Conservation (phyloP, 306 rosid genomes). For the Hippophae tibetana region DNA sequence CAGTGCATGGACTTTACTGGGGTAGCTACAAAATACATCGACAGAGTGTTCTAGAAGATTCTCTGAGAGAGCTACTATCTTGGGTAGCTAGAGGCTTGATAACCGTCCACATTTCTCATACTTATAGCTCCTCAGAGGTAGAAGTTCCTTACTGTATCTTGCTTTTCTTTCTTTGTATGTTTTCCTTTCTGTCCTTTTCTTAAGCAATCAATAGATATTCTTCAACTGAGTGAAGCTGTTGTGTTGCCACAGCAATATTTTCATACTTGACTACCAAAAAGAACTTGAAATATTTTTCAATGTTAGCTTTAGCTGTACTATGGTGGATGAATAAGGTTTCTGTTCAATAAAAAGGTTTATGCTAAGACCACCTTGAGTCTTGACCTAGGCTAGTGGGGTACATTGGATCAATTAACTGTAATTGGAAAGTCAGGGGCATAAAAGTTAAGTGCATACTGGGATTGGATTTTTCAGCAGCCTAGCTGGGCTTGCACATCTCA, state of each 20-base stretch:
- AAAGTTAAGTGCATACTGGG: neutral
- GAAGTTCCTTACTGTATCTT: constrained; percentile 14
- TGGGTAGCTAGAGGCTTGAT: constrained; percentile 74
- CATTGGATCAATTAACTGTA: neutral
- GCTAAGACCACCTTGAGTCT: neutral
- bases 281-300: neutral
- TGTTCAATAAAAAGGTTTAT: neutral
- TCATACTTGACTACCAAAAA: neutral
- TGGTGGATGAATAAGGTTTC: neutral
- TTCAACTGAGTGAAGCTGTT: neutral
- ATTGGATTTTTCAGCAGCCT: neutral
- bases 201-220: neutral
- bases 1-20: constrained; percentile 95
- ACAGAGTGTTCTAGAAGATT: constrained; percentile 70
- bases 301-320: neutral
- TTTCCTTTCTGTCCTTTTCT: neutral
- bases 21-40: constrained; percentile 78
- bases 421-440: neutral
- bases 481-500: neutral
- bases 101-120: constrained; percentile 65
- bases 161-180: neutral
- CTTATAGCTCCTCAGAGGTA: constrained; percentile 70
- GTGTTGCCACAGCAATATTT: neutral
- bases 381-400: neutral
- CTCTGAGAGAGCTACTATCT: constrained; percentile 64